Evolutionary conservation across 495 filamentous ascomycete species (phyloP).

Genomic region (Penicillium lagena): DNA sequence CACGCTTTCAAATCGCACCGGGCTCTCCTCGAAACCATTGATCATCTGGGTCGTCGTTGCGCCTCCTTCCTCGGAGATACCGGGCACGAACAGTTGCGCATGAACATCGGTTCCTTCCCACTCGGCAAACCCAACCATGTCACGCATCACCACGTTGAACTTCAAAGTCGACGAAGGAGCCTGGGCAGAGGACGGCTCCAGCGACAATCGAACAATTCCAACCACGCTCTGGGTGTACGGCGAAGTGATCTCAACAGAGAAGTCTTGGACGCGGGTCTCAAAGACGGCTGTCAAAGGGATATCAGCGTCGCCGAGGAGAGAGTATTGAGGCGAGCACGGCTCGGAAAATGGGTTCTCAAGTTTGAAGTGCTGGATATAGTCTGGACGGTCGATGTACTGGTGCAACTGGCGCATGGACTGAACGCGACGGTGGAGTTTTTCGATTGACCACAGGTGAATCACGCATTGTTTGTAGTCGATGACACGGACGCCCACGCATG

Average conservation of each 20-base stretch:
- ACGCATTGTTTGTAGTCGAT: conserved; percentile 86
- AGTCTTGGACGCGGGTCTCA: conserved; percentile 91
- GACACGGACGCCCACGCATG: conserved; percentile 85
- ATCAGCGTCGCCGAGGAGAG: conserved; percentile 87
- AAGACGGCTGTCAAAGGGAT: conserved; percentile 92
- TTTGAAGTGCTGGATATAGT: conserved; percentile 69
- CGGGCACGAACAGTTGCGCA: conserved; percentile 90
- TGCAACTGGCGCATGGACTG: conserved; percentile 92
- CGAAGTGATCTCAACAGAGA: conserved; percentile 79
- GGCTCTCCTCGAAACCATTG: conserved; percentile 88
- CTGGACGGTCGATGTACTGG: conserved; percentile 90
- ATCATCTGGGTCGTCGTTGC: conserved; percentile 94
- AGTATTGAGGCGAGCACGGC: conserved; percentile 82
- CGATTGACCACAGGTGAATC: conserved; percentile 88
- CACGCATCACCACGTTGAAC: conserved; percentile 98
- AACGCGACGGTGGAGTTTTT: conserved; percentile 84
- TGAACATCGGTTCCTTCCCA: conserved; percentile 94
- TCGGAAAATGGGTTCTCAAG: conserved; percentile 76
- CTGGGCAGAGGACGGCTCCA: conserved; percentile 91
- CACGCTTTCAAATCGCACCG: conserved; percentile 91
- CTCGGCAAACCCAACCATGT: conserved; percentile 93
- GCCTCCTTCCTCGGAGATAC: conserved; percentile 86
- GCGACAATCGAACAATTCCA: conserved; percentile 80
- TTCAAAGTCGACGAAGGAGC: conserved; percentile 89
- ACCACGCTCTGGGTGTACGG: conserved; percentile 88